A percentile compares a stretch with the other conserved stretches of the same genome.
phyloP scores from a whole-genome alignment of 2,329 filamentous ascomycete species.

The Boeremia exigua region DNA sequence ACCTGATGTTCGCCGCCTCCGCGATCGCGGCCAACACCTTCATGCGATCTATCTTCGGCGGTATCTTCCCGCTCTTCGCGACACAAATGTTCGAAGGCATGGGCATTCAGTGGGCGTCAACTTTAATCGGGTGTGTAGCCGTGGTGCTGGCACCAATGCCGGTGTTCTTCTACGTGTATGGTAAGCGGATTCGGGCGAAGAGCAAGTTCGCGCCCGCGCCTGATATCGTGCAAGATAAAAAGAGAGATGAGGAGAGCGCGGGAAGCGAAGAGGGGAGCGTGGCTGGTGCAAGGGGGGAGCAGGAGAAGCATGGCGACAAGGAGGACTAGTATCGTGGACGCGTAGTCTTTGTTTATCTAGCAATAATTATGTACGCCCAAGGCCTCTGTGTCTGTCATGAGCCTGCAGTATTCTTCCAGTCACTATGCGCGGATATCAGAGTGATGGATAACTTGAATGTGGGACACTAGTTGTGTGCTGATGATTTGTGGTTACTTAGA shows the following conservation, averaged over 20 bases:
- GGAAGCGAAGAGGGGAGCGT: slow-evolving; percentile 7
- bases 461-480: too few relatives aligned
- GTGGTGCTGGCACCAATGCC: slow-evolving; percentile 53
- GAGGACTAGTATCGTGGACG: not conserved
- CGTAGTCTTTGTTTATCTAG: not conserved
- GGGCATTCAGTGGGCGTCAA: slow-evolving; percentile 57
- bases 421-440: too few relatives aligned
- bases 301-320: slow-evolving; percentile 7
- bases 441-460: too few relatives aligned
- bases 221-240: slow-evolving; percentile 47
- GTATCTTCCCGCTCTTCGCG: slow-evolving; percentile 61
- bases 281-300: not conserved
- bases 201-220: slow-evolving; percentile 53
- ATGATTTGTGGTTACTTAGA: too few relatives aligned
- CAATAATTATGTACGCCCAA: too few relatives aligned
- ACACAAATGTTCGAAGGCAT: slow-evolving; percentile 62
- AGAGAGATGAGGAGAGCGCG: slow-evolving; percentile 40
- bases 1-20: slow-evolving; percentile 62
- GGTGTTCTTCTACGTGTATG: slow-evolving; percentile 52
- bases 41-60: slow-evolving; percentile 58
- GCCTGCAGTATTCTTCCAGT: too few relatives aligned
- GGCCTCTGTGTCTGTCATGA: too few relatives aligned
- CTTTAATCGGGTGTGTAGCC: slow-evolving; percentile 54
- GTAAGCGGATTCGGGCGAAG: slow-evolving; percentile 52
- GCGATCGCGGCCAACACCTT: slow-evolving; percentile 64